A percentile compares a stretch with the other conserved stretches of the same genome.
Evolutionary conservation across 1,284 basidiomycete species (phyloP).

Genomic region (Microbotryum lychnidis-dioicae): DNA sequence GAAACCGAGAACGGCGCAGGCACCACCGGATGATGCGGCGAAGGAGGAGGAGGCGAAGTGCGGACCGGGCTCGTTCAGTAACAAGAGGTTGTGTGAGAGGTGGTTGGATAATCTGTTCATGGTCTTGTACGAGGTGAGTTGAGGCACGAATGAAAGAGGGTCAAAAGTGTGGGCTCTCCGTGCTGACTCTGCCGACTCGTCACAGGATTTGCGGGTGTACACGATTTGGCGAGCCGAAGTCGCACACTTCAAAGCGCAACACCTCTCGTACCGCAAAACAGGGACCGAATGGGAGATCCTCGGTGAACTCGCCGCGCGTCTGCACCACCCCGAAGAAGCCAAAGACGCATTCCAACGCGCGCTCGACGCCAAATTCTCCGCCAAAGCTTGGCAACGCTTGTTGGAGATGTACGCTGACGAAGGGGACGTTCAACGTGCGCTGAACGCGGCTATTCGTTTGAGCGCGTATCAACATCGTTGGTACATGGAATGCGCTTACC

Average conservation of each 20-base stretch:
- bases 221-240: constrained; percentile 98
- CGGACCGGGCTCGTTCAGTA: constrained; percentile 70
- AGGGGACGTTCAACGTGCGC: constrained; percentile 76
- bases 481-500: constrained; percentile 53
- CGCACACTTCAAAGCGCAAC: constrained; percentile 97
- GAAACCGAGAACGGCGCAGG: constrained; percentile 38
- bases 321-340: constrained; percentile 95
- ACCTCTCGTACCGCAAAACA: constrained; percentile 93
- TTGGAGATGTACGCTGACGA: constrained; percentile 93
- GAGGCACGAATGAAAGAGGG: too few relatives aligned
- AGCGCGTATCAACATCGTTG: constrained; percentile 75
- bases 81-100: constrained; percentile 91
- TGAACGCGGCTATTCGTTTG: constrained; percentile 85
- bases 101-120: constrained; percentile 99
- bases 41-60: constrained; percentile 24
- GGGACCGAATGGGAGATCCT: constrained; percentile 98
- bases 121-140: constrained; percentile 84
- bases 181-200: too few relatives aligned
- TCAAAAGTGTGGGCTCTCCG: neutral
- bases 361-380: constrained; percentile 77
- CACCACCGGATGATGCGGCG: constrained; percentile 23
- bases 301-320: constrained; percentile 79
- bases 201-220: constrained; percentile 90
- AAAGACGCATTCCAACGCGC: constrained; percentile 95
- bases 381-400: constrained; percentile 84